Base-by-base conservation (phyloP, 345 rosid species). In the Gossypium mustelinum region DNA sequence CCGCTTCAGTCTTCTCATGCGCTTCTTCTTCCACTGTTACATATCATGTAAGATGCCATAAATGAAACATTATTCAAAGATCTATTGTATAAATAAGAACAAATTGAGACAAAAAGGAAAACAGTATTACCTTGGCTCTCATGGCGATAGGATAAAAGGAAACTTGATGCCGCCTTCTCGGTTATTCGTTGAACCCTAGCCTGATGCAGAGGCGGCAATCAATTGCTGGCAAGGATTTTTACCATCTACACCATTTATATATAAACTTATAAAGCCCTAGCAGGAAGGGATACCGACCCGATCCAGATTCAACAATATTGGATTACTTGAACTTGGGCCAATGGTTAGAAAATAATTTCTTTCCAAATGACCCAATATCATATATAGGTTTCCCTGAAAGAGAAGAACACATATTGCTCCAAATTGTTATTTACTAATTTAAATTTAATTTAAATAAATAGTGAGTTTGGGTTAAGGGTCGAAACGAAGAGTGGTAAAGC, bases 11-110 rank as follows among this genome's bases (percentile, higher is more conserved):
- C 56, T 67, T 24, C 71, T 67, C 71, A 67, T 67, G 0, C 71
- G 71, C 71, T 67, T 67, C 56, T 67, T 67, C 71, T 67, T 67
- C 71, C 71, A 67, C 71, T 67, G 71, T 47, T 67, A 47, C 17
- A 13, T 7, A 67, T 47, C 55, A 67, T 24, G 3, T 29, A 44
- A 3, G 34, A 58, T 11, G 34, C 17, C 34, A 18, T 14, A 45
- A 44, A 64, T 18, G 25, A 57, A 10, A 57, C 62, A 11, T 2
- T 8, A 58, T 11, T 58, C 34, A 24, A 24, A 22, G 64, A 59
- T 59, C 39, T 58, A 58, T 11, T 58, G 9, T 25, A 59, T 24
- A 10, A 10, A 54, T 16, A 7, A 52, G 16, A 14, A 52, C 8
- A 52, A 14, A 58, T 58, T 22, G 14, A 10, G 62, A 58, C 16